A percentile compares a stretch with the other conserved stretches of the same genome.
Conservation (phyloP, 1,139 yeast species). For the Blastobotrys proliferans region DNA sequence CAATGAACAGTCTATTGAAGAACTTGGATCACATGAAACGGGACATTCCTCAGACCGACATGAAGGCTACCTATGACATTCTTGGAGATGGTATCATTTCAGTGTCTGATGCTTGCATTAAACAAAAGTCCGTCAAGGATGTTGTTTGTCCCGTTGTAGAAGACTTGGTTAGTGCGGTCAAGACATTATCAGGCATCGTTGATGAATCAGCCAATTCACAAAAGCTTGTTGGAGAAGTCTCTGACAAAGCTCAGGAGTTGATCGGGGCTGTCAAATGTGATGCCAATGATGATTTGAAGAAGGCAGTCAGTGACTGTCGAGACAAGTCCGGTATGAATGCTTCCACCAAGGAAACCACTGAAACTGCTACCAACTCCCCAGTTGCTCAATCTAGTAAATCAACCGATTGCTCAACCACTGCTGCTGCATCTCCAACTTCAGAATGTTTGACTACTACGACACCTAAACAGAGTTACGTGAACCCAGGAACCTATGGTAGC, state of each 20-base stretch:
- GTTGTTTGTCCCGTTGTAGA: conserved; percentile 8
- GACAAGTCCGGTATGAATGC: background rate
- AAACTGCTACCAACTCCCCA: background rate
- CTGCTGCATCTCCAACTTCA: background rate
- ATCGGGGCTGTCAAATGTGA: conserved; percentile 1
- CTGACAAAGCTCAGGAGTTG: background rate
- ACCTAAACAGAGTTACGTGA: background rate
- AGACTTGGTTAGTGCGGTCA: conserved; percentile 4
- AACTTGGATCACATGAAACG: conserved; percentile 4
- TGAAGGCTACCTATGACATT: conserved; percentile 4
- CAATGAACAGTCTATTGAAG: conserved; percentile 7
- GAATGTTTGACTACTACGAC: background rate
- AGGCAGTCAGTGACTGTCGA: background rate
- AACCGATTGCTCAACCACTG: conserved; percentile 1
- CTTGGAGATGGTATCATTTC: conserved; percentile 5
- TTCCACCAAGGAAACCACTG: background rate
- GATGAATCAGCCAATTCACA: conserved; percentile 9
- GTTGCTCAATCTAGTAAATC: background rate
- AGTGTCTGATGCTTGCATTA: conserved; percentile 3
- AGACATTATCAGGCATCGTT: background rate
- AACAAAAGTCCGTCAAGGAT: background rate
- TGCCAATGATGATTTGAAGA: conserved; percentile 1
- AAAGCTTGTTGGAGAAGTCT: conserved; percentile 1
- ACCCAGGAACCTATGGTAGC: background rate
- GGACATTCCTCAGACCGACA: background rate